These are phyloP conservation scores for Mycena albidolilacea DNA, from an alignment of 768 basidiomycete genomes.

Conservation along the genomic window DNA sequence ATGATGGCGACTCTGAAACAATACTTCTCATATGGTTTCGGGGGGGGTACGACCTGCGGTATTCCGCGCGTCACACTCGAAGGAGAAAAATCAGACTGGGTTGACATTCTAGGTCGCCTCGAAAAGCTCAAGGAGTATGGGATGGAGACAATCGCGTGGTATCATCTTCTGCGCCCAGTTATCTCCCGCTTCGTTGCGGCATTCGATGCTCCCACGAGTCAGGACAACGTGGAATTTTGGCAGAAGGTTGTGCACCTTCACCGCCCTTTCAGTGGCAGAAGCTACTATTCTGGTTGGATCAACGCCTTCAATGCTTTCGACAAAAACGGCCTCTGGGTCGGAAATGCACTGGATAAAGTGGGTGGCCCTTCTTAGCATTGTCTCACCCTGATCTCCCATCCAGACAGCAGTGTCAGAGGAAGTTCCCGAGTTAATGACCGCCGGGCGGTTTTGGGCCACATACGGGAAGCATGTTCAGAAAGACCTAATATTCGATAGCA, in stretches of 20 bases:
- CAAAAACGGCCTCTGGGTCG: conserved; percentile 36
- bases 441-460: conserved; percentile 9
- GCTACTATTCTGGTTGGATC: conserved; percentile 39
- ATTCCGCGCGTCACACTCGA: conserved; percentile 53
- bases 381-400: not conserved
- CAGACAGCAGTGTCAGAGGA: not conserved
- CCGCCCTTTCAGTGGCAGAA: conserved; percentile 12
- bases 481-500: conserved; percentile 26
- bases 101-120: conserved; percentile 51
- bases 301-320: conserved; percentile 39
- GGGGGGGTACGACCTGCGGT: conserved; percentile 50
- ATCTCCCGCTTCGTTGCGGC: too few species aligned
- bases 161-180: conserved; percentile 48
- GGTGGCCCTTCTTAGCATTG: not conserved
- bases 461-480: not conserved
- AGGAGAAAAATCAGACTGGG: conserved; percentile 58
- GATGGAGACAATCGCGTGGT: conserved; percentile 51
- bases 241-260: conserved; percentile 5
- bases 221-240: conserved; percentile 11
- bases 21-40: conserved; percentile 53
- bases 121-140: conserved; percentile 54
- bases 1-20: conserved; percentile 60
- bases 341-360: conserved; percentile 9
- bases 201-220: conserved; percentile 37
- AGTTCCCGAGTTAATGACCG: not conserved